These are phyloP conservation scores for Amaranthus cruentus DNA, from an alignment of 148 eudicot genomes.

Conservation along the genomic window DNA sequence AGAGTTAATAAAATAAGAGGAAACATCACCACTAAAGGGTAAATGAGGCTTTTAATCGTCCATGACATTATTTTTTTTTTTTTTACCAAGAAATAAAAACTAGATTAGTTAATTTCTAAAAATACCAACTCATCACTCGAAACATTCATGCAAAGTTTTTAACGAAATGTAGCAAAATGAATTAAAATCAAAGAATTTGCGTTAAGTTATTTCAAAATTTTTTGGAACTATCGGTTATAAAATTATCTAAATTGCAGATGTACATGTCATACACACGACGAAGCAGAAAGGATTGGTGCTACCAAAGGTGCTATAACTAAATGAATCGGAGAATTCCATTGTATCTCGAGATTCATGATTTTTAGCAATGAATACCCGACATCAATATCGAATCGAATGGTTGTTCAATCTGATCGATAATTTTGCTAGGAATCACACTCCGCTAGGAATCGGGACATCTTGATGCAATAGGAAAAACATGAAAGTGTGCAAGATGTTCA, in stretches of 20 bases:
- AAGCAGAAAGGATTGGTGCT: not conserved
- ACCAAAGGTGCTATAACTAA: not conserved
- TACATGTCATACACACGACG: not conserved
- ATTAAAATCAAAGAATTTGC: too few relatives aligned
- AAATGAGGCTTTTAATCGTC: too few relatives aligned
- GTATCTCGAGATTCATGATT: too few relatives aligned
- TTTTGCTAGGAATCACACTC: not conserved
- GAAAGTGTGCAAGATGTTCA: not conserved
- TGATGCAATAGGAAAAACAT: not conserved
- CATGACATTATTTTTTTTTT: too few relatives aligned
- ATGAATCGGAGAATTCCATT: not conserved
- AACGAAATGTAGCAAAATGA: too few relatives aligned
- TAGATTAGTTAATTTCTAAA: too few relatives aligned
- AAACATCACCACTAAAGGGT: too few relatives aligned
- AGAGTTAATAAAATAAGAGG: too few relatives aligned
- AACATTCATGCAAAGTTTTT: too few relatives aligned
- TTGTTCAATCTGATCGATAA: not conserved
- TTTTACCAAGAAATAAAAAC: too few relatives aligned
- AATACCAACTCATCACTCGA: too few relatives aligned
- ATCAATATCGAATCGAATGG: not conserved
- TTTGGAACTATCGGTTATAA: not conserved
- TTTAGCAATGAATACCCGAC: not conserved
- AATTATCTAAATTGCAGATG: not conserved
- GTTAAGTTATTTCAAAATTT: too few relatives aligned
- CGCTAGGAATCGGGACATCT: not conserved